These are phyloP conservation scores for Termitomyces sp. DNA, from an alignment of 768 basidiomycete species.

Conservation along the genomic window DNA sequence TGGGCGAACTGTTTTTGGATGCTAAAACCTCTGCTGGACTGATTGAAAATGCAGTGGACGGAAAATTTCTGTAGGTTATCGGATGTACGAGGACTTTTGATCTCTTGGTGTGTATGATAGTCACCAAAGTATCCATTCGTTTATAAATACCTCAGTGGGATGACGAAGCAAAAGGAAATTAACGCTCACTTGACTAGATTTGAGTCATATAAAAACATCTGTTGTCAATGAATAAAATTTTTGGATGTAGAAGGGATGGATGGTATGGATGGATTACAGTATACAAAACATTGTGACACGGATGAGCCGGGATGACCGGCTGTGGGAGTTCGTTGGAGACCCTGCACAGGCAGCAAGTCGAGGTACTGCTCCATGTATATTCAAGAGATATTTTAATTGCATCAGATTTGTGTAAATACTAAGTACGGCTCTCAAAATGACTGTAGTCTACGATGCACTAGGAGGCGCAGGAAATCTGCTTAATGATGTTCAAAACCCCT, in stretches of 20 bases:
- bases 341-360: too few species aligned
- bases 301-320: too few species aligned
- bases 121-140: background rate
- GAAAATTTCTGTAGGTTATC: constrained; percentile 14
- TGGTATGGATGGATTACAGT: too few species aligned
- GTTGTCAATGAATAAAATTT: too few species aligned
- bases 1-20: constrained; percentile 93
- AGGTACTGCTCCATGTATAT: too few species aligned
- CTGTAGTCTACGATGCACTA: background rate
- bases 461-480: background rate
- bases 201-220: too few species aligned
- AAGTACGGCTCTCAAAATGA: background rate
- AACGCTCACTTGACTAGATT: background rate
- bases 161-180: background rate
- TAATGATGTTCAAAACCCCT: background rate
- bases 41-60: constrained; percentile 37
- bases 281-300: too few species aligned
- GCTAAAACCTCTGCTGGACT: constrained; percentile 74
- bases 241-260: too few species aligned
- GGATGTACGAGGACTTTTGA: background rate
- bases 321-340: too few species aligned
- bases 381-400: too few species aligned
- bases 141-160: background rate
- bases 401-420: background rate
- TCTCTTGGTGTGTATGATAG: constrained; percentile 1